Evolutionary conservation across 192 early-diverging fungal species (phyloP).

Genomic region (Rhizophagus clarus): DNA sequence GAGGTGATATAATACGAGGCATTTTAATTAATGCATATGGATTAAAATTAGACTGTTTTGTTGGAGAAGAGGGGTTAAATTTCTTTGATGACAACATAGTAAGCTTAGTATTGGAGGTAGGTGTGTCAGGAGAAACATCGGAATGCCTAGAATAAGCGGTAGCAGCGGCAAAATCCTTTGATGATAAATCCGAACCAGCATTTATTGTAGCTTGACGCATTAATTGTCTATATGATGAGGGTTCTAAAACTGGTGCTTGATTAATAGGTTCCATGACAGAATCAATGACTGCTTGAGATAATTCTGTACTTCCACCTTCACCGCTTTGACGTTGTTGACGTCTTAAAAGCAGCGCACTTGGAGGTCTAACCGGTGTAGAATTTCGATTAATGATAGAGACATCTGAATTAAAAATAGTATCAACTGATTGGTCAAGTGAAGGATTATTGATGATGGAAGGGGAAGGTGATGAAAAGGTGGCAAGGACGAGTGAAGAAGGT

Average conservation of each 20-base stretch:
- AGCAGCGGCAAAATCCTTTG: conserved; percentile 1
- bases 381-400: neutral
- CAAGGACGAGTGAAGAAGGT: neutral
- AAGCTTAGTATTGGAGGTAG: neutral
- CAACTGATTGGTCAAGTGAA: conserved; percentile 17
- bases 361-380: neutral
- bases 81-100: neutral
- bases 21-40: neutral
- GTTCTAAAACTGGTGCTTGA: conserved; percentile 2
- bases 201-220: neutral
- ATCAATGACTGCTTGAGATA: conserved; percentile 15
- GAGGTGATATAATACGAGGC: neutral
- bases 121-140: neutral
- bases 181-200: neutral
- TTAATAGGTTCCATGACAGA: conserved; percentile 10
- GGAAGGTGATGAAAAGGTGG: neutral
- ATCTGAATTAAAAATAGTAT: conserved; percentile 3
- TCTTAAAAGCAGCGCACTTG: conserved; percentile 12
- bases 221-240: conserved; percentile 5
- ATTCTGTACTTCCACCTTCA: neutral
- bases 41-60: neutral
- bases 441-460: neutral
- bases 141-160: conserved; percentile 13
- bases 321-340: conserved; percentile 8
- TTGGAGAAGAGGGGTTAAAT: neutral